A percentile compares a stretch with the other conserved stretches of the same genome.
Evolutionary conservation across 768 basidiomycete genomes (phyloP).

Genomic region (Auriscalpium microsporum): DNA sequence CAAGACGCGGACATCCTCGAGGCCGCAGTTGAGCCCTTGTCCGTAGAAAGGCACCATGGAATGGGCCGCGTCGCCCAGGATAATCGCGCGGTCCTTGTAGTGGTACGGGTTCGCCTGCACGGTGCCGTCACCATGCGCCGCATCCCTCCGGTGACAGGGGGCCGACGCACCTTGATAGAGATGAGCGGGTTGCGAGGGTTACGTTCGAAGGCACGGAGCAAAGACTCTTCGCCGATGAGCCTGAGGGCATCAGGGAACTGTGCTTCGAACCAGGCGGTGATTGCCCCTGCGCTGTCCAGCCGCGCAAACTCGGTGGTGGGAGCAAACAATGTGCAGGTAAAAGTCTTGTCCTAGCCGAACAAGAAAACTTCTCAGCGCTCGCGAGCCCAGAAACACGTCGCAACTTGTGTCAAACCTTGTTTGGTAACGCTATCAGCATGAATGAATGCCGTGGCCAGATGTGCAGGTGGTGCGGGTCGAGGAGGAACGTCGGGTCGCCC

Average conservation of each 20-base stretch:
- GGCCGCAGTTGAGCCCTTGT: conserved; percentile 94
- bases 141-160: conserved; percentile 9
- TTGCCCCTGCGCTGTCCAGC: conserved; percentile 47
- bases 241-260: conserved; percentile 86
- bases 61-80: conserved; percentile 93
- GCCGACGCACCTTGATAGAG: conserved; percentile 72
- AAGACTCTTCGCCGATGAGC: conserved; percentile 71
- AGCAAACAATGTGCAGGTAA: conserved; percentile 95
- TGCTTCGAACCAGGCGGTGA: conserved; percentile 67
- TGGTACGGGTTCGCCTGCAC: conserved; percentile 79
- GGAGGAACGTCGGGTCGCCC: conserved; percentile 62
- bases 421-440: conserved; percentile 98
- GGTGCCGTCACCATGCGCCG: neutral
- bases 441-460: conserved; percentile 99
- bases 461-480: conserved; percentile 94
- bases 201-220: conserved; percentile 68
- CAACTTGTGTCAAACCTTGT: conserved; percentile 67
- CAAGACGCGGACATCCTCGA: conserved; percentile 94
- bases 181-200: conserved; percentile 89
- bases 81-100: conserved; percentile 77
- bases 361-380: conserved; percentile 6
- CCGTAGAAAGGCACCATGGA: conserved; percentile 99
- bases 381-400: conserved; percentile 13
- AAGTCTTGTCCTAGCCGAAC: conserved; percentile 67
- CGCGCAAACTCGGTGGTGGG: conserved; percentile 70